These are phyloP conservation scores for Rugonectria rugulosa DNA, from an alignment of 2,329 filamentous ascomycete species.

Conservation along the genomic window DNA sequence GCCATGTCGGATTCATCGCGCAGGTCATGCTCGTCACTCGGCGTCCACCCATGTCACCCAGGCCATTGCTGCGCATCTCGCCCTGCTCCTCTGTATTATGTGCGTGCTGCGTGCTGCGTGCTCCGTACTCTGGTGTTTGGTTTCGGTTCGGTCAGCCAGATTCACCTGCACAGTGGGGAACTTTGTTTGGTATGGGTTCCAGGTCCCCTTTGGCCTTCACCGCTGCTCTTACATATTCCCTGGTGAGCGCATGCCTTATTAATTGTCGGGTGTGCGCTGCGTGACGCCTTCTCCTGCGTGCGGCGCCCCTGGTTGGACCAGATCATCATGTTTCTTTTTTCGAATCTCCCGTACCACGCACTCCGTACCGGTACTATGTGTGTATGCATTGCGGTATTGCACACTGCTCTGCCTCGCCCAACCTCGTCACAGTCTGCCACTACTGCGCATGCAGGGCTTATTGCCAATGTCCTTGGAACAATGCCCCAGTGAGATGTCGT, in stretches of 20 bases:
- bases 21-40: slow-evolving; percentile 7
- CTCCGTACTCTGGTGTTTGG: background rate
- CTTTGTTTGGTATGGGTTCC: background rate
- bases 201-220: background rate
- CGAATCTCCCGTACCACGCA: too few species aligned
- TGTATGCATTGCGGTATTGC: too few species aligned
- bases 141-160: slow-evolving; percentile 2
- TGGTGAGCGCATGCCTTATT: too few species aligned
- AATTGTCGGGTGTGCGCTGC: too few species aligned
- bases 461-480: background rate
- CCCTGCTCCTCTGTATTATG: background rate
- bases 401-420: slow-evolving; percentile 6
- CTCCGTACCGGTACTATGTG: too few species aligned
- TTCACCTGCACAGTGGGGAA: background rate
- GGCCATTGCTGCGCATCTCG: slow-evolving; percentile 13
- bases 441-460: background rate
- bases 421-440: background rate
- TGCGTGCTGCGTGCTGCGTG: background rate
- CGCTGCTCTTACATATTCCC: too few species aligned
- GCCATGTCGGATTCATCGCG: slow-evolving; percentile 12
- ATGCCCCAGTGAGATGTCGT: slow-evolving; percentile 1
- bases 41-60: slow-evolving; percentile 9
- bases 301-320: too few species aligned
- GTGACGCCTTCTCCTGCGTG: too few species aligned
- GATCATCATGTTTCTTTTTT: too few species aligned